These are phyloP conservation scores for Terana coerulea DNA, from an alignment of 768 basidiomycete genomes.

Conservation along the genomic window DNA sequence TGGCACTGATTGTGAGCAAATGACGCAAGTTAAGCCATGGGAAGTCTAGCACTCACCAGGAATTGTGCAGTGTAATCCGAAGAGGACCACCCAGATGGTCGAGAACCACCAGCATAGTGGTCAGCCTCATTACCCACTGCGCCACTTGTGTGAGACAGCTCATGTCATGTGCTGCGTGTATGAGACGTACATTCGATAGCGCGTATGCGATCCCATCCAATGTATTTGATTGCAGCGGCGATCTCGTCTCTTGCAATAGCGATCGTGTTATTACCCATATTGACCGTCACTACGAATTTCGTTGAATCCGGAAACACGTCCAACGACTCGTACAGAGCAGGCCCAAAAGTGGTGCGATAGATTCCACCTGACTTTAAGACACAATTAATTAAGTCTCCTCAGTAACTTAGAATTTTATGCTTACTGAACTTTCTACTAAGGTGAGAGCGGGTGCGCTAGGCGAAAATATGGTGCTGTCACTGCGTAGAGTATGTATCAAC, in stretches of 20 bases:
- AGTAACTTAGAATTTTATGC: not conserved
- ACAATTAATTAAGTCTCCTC: no score
- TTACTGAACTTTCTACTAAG: slow-evolving; percentile 23
- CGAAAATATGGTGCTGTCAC: slow-evolving; percentile 24
- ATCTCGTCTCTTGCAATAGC: slow-evolving; percentile 24
- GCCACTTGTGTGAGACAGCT: not conserved
- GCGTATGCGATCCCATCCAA: slow-evolving; percentile 23
- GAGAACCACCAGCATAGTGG: slow-evolving; percentile 21
- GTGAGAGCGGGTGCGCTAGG: slow-evolving; percentile 19
- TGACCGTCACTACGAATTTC: slow-evolving; percentile 24
- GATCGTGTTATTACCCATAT: slow-evolving; percentile 29
- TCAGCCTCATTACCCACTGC: slow-evolving; percentile 26
- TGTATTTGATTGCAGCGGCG: slow-evolving; percentile 19
- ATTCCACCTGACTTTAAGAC: slow-evolving; percentile 25
- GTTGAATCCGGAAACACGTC: slow-evolving; percentile 23
- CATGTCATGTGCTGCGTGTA: no score
- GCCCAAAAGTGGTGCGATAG: slow-evolving; percentile 27
- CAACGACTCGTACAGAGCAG: slow-evolving; percentile 24
- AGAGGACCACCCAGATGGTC: slow-evolving; percentile 20
- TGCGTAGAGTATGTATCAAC: slow-evolving; percentile 2
- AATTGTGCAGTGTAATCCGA: slow-evolving; percentile 23
- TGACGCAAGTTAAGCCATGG: not conserved
- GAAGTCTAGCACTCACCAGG: slow-evolving; percentile 9
- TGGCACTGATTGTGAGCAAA: not conserved
- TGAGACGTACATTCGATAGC: slow-evolving; percentile 24